Conservation (phyloP, 2,329 filamentous ascomycete species). For the Tolypocladium ophioglossoides region DNA sequence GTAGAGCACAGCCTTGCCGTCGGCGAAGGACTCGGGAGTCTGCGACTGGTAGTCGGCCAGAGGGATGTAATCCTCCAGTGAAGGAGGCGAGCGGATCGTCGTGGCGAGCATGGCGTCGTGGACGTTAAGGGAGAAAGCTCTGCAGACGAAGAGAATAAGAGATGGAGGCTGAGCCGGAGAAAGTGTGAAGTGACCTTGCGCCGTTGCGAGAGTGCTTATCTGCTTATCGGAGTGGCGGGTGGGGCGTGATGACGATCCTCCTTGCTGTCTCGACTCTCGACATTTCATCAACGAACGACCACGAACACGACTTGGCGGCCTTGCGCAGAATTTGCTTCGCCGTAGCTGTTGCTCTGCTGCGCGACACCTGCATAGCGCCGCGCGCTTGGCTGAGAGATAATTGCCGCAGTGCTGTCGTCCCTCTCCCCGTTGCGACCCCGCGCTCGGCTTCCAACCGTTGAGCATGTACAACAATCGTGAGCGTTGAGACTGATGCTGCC, state of each 20-base stretch:
- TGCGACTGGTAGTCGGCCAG: constrained; percentile 60
- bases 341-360: neutral
- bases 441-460: neutral
- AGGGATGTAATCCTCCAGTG: constrained; percentile 47
- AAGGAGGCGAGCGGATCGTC: constrained; percentile 47
- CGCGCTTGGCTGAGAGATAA: neutral
- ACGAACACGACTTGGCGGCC: neutral
- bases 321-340: neutral
- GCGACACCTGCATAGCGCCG: neutral
- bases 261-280: neutral
- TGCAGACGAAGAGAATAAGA: neutral
- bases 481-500: constrained; percentile 2
- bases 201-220: constrained; percentile 2
- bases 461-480: constrained; percentile 25
- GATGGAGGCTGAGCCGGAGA: neutral
- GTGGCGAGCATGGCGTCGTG: constrained; percentile 30
- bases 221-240: constrained; percentile 4
- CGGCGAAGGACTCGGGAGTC: constrained; percentile 63
- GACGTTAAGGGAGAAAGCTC: neutral
- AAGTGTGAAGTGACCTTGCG: neutral
- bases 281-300: neutral
- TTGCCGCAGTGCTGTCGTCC: neutral
- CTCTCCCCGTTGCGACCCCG: neutral
- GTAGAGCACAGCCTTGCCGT: constrained; percentile 61
- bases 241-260: neutral